Base-by-base conservation (phyloP, 2,329 filamentous ascomycete genomes). In the Neonectria sp. region DNA sequence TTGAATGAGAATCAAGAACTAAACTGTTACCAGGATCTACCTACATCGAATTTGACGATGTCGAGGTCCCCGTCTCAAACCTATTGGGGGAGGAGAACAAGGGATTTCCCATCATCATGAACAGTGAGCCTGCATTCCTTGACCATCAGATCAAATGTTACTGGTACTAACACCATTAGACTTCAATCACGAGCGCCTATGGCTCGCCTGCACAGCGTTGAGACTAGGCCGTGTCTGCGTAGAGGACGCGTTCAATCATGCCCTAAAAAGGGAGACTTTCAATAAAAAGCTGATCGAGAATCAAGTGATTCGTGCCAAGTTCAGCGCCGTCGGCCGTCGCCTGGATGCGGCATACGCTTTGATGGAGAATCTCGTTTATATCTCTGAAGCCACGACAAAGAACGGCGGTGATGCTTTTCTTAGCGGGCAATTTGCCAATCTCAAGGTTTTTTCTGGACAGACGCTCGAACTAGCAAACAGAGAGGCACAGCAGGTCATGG, bases 271-370 rank as follows among this genome's bases (percentile, higher is more conserved):
- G 2, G 81, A 88, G 62, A 90, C 89, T 0, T 91, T 91, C 71
- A 88, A 88, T 21, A 86, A 85, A 48, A 85, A 86, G 0, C 79
- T 91, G 3, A 86, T 90, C 60, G 77, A 85, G 12, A 87, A 88
- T 72, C 87, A 90, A 59, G 86, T 88, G 29, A 90, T 91, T 58
- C 83, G 86, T n/a, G 80, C 85, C 21, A 91, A 91, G 72, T 83
- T 91, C 24, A 84, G 86, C 31, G 87, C 85, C 25, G 84, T 90
- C 59, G 88, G 86, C 0, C 81, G 86, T 2, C 84, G 87, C 66
- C 85, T 91, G 12, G 89, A 91, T 67, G 85, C 86, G 3, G 33
- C 60, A 0, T 33, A 65, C 12, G 60, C 68, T 0, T 67, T 57
- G 52, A 67, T 71, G 63, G 68, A 71, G 48, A 60, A 71, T 27